Evolutionary conservation across 2,329 filamentous ascomycete species (phyloP).

Genomic region (Sporothrix variecibatus): DNA sequence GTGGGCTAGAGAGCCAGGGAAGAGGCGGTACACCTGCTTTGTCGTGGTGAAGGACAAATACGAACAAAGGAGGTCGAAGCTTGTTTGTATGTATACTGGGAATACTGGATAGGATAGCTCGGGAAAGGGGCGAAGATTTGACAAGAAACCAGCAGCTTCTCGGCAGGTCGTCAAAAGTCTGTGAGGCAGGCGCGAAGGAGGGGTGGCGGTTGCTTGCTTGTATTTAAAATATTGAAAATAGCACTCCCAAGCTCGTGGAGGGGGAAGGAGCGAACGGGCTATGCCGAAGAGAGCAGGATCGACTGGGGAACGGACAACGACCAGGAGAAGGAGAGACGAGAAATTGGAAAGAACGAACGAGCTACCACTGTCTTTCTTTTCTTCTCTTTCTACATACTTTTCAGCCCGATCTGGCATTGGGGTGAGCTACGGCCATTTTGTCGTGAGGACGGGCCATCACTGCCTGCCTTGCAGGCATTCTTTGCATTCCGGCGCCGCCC

Average conservation of each 20-base stretch:
- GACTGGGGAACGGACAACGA: neutral
- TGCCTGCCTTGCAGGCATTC: conserved; percentile 22
- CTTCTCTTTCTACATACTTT: neutral
- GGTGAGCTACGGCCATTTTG: neutral
- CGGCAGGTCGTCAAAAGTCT: neutral
- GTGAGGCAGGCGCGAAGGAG: conserved; percentile 14
- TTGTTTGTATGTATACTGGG: neutral
- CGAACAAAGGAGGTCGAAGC: neutral
- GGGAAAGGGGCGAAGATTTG: neutral
- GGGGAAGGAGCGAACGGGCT: conserved; percentile 5
- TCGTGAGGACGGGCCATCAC: conserved; percentile 4
- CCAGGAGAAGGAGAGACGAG: neutral
- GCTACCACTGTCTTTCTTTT: neutral
- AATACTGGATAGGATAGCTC: neutral
- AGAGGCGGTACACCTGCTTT: neutral
- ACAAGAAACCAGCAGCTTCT: neutral
- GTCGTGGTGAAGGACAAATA: neutral
- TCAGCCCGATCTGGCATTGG: conserved; percentile 9
- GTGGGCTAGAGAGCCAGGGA: neutral
- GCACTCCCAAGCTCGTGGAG: neutral
- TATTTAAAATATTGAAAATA: conserved; percentile 14
- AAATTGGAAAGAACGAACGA: neutral
- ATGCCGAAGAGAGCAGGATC: conserved; percentile 19
- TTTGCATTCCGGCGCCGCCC: conserved; percentile 10
- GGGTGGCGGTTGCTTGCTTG: conserved; percentile 8